Evolutionary conservation across 202 grass and related monocot genomes (phyloP).

Genomic region (Zoysia matrella): DNA sequence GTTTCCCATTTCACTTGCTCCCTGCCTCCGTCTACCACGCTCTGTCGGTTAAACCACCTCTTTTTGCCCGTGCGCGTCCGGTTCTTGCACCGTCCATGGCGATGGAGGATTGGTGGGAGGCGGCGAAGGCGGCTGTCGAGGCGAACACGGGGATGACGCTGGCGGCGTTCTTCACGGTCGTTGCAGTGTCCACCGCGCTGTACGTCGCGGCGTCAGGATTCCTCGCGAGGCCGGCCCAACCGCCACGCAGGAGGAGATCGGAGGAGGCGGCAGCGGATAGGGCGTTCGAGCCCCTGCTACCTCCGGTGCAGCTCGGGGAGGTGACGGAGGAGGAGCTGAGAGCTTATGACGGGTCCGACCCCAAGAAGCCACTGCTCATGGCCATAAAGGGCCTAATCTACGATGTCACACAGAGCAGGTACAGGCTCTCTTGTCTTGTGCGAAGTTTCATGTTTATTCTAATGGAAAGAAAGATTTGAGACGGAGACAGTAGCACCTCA

Average conservation of each 20-base stretch:
- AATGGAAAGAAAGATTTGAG: not conserved
- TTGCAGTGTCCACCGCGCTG: slow-evolving; percentile 50
- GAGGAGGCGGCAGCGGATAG: not conserved
- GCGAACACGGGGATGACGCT: slow-evolving; percentile 63
- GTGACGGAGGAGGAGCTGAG: slow-evolving; percentile 66
- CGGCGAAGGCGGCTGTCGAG: slow-evolving; percentile 38
- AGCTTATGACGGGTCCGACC: slow-evolving; percentile 65
- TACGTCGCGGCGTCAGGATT: slow-evolving; percentile 41
- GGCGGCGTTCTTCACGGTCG: slow-evolving; percentile 53
- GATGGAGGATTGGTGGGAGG: slow-evolving; percentile 45
- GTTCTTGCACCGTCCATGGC: slow-evolving; percentile 2
- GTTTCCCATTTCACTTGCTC: slow-evolving; percentile 13
- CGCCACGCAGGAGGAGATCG: not conserved
- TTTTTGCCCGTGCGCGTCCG: not conserved
- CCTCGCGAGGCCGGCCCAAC: slow-evolving; percentile 5
- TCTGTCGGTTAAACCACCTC: not conserved
- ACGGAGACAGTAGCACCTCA: not conserved
- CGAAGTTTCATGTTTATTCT: not conserved
- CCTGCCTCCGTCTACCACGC: slow-evolving; percentile 11
- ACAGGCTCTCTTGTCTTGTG: not conserved
- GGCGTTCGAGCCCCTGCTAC: slow-evolving; percentile 43
- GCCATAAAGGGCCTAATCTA: slow-evolving; percentile 92
- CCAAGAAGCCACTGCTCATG: slow-evolving; percentile 78
- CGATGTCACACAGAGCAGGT: slow-evolving; percentile 91
- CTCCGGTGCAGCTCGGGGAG: slow-evolving; percentile 66